Conservation (phyloP, 1,284 basidiomycete species). For the Apiotrichum porosum region DNA sequence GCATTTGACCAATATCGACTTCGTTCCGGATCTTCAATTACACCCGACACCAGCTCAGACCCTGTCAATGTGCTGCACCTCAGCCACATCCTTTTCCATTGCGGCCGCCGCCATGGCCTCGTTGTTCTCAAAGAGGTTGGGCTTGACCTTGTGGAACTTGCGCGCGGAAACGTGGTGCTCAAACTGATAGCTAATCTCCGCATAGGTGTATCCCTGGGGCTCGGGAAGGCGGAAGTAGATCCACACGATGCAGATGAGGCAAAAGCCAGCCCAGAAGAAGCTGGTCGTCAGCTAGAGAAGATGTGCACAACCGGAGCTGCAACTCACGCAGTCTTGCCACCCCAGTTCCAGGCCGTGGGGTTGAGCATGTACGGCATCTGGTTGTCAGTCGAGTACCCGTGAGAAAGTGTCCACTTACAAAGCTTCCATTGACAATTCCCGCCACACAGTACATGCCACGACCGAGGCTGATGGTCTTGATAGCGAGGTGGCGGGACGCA, state of each 20-base stretch:
- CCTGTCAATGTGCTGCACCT: no score
- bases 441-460: constrained; percentile 49
- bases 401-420: background rate
- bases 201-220: constrained; percentile 43
- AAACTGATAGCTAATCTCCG: constrained; percentile 48
- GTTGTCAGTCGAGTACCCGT: constrained; percentile 18
- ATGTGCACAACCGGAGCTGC: no score
- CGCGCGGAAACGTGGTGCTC: constrained; percentile 41
- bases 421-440: background rate
- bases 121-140: no score
- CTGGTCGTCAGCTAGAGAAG: no score
- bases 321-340: constrained; percentile 37
- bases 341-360: constrained; percentile 18
- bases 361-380: constrained; percentile 19
- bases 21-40: no score
- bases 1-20: no score
- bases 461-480: constrained; percentile 52
- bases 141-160: constrained; percentile 40
- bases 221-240: constrained; percentile 26
- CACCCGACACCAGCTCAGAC: no score
- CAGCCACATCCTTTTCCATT: no score
- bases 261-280: constrained; percentile 48
- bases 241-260: constrained; percentile 13
- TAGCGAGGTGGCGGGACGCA: constrained; percentile 46
- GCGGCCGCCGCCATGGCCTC: no score